Percentiles rank a stretch among this genome's conserved stretches.
These are phyloP conservation scores for Venturia asperata DNA, from an alignment of 2,329 filamentous ascomycete genomes.

Conservation along the genomic window DNA sequence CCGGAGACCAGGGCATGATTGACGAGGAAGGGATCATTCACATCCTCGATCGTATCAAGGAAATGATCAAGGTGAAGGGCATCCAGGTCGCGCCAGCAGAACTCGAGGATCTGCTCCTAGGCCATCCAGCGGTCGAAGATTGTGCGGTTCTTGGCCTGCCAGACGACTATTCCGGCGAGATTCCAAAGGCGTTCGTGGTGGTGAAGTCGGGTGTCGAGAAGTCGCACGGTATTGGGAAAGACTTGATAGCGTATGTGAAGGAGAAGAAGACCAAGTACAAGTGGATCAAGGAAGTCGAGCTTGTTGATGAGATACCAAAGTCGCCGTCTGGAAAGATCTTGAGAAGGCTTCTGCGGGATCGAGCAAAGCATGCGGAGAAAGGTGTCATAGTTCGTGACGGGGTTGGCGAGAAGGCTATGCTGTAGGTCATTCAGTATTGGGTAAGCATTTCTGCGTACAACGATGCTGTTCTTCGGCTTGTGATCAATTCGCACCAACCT, in stretches of 20 bases:
- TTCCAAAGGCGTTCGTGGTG: constrained; percentile 41
- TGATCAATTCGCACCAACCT: neutral
- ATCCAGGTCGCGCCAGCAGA: constrained; percentile 57
- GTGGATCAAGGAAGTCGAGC: constrained; percentile 40
- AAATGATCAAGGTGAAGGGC: constrained; percentile 62
- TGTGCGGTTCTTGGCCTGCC: constrained; percentile 48
- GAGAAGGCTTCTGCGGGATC: constrained; percentile 39
- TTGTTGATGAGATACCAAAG: constrained; percentile 43
- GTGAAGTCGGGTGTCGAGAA: constrained; percentile 31
- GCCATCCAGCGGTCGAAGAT: constrained; percentile 51
- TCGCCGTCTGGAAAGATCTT: constrained; percentile 43
- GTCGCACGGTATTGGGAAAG: constrained; percentile 31
- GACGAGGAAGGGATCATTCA: constrained; percentile 50
- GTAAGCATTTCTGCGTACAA: neutral
- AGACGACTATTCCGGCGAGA: constrained; percentile 47
- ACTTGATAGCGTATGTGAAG: constrained; percentile 38
- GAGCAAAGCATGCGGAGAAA: constrained; percentile 33
- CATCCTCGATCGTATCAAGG: constrained; percentile 57
- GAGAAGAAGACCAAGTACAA: constrained; percentile 43
- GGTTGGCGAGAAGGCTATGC: constrained; percentile 18
- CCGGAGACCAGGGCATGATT: constrained; percentile 51
- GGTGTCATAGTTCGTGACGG: constrained; percentile 25
- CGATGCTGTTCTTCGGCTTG: neutral
- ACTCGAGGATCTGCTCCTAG: constrained; percentile 55
- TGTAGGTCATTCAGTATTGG: neutral